phyloP scores from a whole-genome alignment of 2,329 filamentous ascomycete species.

The Ophiostoma australiae region DNA sequence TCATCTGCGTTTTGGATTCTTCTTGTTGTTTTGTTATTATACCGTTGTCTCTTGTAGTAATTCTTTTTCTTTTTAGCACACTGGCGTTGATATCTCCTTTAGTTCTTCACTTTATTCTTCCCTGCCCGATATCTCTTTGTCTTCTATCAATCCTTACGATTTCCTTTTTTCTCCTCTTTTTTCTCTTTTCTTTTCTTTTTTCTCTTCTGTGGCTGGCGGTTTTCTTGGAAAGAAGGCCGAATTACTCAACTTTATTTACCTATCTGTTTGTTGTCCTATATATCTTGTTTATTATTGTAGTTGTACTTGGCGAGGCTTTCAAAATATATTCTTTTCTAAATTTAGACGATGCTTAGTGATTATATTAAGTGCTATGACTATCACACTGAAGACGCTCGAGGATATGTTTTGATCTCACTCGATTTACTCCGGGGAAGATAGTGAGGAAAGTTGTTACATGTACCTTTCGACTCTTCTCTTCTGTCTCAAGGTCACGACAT shows the following conservation, averaged over 20 bases:
- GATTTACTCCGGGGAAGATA: too few species aligned
- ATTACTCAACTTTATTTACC: not conserved
- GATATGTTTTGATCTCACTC: too few species aligned
- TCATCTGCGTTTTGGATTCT: conserved; percentile 9
- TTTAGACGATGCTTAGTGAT: not conserved
- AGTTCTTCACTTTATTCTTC: conserved; percentile 3
- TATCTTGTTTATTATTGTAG: conserved; percentile 6
- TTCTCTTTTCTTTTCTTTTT: conserved; percentile 13
- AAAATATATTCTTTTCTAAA: conserved; percentile 1
- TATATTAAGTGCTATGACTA: too few species aligned
- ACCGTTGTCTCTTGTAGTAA: conserved; percentile 1
- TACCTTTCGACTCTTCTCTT: too few species aligned
- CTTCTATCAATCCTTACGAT: conserved; percentile 14
- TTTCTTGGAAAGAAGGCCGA: conserved; percentile 8
- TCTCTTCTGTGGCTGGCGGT: conserved; percentile 12
- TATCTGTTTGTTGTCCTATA: not conserved
- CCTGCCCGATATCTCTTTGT: conserved; percentile 15
- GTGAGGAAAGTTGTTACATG: too few species aligned
- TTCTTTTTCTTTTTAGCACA: conserved; percentile 12
- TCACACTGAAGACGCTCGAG: too few species aligned
- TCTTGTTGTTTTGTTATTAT: conserved; percentile 12
- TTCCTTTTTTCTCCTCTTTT: conserved; percentile 10
- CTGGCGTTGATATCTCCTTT: conserved; percentile 26
- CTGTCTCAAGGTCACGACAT: too few species aligned
- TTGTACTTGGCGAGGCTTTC: conserved; percentile 9